Evolutionary conservation across 495 filamentous ascomycete genomes (phyloP).

Genomic region (Aspergillus campestris): DNA sequence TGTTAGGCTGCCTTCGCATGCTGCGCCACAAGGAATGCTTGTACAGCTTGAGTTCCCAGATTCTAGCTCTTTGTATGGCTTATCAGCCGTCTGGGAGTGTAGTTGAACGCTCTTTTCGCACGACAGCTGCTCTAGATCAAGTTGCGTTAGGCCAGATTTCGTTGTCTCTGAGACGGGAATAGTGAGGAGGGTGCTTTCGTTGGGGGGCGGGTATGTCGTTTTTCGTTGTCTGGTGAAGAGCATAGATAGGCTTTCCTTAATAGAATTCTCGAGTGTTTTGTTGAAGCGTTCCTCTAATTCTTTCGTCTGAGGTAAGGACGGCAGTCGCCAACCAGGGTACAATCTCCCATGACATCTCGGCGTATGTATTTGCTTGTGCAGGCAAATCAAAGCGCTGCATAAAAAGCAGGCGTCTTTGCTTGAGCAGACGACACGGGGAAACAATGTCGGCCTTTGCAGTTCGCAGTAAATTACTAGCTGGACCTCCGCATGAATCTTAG

Average conservation of each 20-base stretch:
- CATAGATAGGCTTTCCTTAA: not conserved
- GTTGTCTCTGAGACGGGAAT: slow-evolving; percentile 3
- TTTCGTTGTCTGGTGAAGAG: slow-evolving; percentile 1
- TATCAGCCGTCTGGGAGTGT: not conserved
- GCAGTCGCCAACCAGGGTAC: slow-evolving; percentile 10
- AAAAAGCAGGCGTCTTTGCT: slow-evolving; percentile 13
- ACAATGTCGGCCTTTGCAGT: slow-evolving; percentile 11
- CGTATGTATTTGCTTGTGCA: slow-evolving; percentile 1
- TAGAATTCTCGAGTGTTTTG: not conserved
- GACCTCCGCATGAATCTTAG: slow-evolving; percentile 32
- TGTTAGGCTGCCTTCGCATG: not conserved
- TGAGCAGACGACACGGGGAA: slow-evolving; percentile 9
- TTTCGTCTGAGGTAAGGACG: slow-evolving; percentile 5
- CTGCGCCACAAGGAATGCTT: not conserved
- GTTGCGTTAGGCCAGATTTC: slow-evolving; percentile 19
- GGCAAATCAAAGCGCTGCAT: slow-evolving; percentile 4
- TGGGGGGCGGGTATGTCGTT: not conserved
- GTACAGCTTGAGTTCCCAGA: not conserved
- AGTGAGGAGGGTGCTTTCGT: slow-evolving; percentile 8
- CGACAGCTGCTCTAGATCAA: slow-evolving; percentile 25
- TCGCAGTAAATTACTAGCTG: slow-evolving; percentile 33
- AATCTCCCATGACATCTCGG: slow-evolving; percentile 7
- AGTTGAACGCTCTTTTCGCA: not conserved
- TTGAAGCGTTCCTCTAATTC: slow-evolving; percentile 2
- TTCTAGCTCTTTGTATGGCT: not conserved